Percentiles rank a stretch among this genome's conserved stretches.
These are phyloP conservation scores for Cytospora paraplurivora DNA, from an alignment of 2,329 filamentous ascomycete genomes.

Conservation along the genomic window DNA sequence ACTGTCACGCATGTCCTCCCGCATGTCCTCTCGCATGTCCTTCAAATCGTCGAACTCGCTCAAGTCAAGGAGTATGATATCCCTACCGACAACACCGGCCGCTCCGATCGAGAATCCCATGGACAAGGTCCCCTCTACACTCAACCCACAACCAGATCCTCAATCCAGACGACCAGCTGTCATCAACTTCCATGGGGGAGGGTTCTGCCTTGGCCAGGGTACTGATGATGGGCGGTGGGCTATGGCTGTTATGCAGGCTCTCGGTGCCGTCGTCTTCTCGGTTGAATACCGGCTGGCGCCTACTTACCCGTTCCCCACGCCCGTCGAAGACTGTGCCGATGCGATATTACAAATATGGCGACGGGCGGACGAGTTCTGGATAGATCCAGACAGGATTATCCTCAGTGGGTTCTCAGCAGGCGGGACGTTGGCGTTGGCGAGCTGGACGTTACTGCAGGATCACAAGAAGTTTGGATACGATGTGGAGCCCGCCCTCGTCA, in stretches of 20 bases:
- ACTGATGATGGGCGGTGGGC: constrained; percentile 67
- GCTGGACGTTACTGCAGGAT: constrained; percentile 39
- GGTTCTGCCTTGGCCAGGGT: constrained; percentile 64
- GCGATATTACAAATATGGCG: constrained; percentile 62
- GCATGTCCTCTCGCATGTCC: constrained; percentile 22
- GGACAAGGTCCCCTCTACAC: constrained; percentile 22
- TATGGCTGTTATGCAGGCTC: constrained; percentile 51
- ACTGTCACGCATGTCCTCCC: constrained; percentile 24
- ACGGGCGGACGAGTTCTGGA: constrained; percentile 57
- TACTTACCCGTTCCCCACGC: constrained; percentile 63
- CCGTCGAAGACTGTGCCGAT: constrained; percentile 67
- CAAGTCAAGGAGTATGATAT: constrained; percentile 15
- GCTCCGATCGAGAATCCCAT: constrained; percentile 18
- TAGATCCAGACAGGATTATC: constrained; percentile 58
- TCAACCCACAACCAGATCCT: constrained; percentile 28
- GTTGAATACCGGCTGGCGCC: constrained; percentile 71
- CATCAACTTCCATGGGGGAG: constrained; percentile 69
- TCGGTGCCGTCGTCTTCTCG: constrained; percentile 61
- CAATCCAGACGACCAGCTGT: constrained; percentile 51
- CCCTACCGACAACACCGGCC: constrained; percentile 20
- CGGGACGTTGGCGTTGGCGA: constrained; percentile 56
- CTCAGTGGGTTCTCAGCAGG: constrained; percentile 67
- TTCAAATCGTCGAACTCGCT: constrained; percentile 18
- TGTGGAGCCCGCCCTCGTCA: constrained; percentile 45
- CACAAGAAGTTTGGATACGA: constrained; percentile 33